Percentiles rank a stretch among this genome's conserved stretches.
Conservation (phyloP, 768 basidiomycete genomes). For the Termitomyces bulborhizus region DNA sequence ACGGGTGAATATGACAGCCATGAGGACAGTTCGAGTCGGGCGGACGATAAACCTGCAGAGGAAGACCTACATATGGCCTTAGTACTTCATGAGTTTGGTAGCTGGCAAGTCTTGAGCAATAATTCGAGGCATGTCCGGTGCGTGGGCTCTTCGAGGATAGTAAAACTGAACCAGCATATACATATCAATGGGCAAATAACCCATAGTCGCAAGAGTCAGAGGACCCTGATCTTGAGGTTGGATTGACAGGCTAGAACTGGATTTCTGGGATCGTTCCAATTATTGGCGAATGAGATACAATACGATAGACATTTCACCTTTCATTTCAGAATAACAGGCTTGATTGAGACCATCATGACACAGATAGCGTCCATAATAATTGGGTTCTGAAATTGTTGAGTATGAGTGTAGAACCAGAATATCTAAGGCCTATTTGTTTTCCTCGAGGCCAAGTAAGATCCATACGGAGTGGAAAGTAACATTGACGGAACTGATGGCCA, state of each 20-base stretch:
- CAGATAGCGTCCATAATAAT: constrained; percentile 4
- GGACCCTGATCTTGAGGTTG: too few species aligned
- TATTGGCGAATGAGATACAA: background rate
- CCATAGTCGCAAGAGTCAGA: too few species aligned
- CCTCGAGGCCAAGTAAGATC: constrained; percentile 10
- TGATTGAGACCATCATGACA: constrained; percentile 1
- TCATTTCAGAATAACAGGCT: background rate
- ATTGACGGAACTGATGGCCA: background rate
- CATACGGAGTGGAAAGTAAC: constrained; percentile 12
- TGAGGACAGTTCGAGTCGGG: background rate
- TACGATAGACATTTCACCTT: background rate
- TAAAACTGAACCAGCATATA: too few species aligned
- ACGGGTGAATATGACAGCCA: background rate
- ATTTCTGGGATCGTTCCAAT: constrained; percentile 6
- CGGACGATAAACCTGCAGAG: background rate
- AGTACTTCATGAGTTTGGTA: too few species aligned
- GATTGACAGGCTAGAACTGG: background rate
- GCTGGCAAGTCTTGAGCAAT: too few species aligned
- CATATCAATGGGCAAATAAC: too few species aligned
- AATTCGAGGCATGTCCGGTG: too few species aligned
- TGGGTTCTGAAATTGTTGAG: background rate
- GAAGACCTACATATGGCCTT: too few species aligned
- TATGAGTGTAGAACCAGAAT: background rate
- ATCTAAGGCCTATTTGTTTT: background rate
- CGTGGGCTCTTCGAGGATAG: background rate